Evolutionary conservation across 371 early-diverging fungal species (phyloP), one percentile per base, ranked within the genome.

Genomic region (Capniomyces stellatus): DNA sequence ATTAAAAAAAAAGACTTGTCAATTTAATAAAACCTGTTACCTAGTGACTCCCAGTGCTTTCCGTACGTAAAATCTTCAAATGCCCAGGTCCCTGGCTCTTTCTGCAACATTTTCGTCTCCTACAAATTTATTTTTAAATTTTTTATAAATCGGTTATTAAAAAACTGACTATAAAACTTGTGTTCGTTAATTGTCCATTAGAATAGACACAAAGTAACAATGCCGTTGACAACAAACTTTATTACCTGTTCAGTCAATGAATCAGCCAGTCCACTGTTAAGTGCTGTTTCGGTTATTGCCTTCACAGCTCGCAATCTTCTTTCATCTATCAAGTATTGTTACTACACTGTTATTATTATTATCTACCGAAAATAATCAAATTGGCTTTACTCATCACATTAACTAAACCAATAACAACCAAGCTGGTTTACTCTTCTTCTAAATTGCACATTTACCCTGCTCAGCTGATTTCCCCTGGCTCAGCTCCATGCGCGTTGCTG

Each of bases 41-140:
- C 53, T 25, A 75, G 57, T 25, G 74, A 66, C 51, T 76, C 76
- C 75, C 76, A 76, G 31, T 72, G 67, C 25, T 61, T 59, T 28
- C 62, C 59, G 31, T 58, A 58, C 0, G 50, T 55, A 30, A 70
- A 57, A 60, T 75, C 74, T 19, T 52, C 50, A 46, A 61, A 62
- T 39, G 60, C 54, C 76, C 72, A 72, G 6, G 55, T 43, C 13
- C 56, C 55, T 29, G 66, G 59, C 1, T 64, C 69, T 56, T 66
- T 64, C 25, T 60, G 58, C 23, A 75, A 52, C 52, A 75, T 64
- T 1, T 52, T 21, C 22, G 57, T 58, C 42, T 75, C 75, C 30
- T 59, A 22, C 8, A 8, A 19, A 10, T 35, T 15, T 15, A 35
- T 35, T 35, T 35, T 10, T 1, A n/a, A 3, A 2, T 1, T 2